Evolutionary conservation across 441 rosid species (phyloP), one percentile per base, ranked within the genome.

Genomic region (Rhodomyrtus psidioides): DNA sequence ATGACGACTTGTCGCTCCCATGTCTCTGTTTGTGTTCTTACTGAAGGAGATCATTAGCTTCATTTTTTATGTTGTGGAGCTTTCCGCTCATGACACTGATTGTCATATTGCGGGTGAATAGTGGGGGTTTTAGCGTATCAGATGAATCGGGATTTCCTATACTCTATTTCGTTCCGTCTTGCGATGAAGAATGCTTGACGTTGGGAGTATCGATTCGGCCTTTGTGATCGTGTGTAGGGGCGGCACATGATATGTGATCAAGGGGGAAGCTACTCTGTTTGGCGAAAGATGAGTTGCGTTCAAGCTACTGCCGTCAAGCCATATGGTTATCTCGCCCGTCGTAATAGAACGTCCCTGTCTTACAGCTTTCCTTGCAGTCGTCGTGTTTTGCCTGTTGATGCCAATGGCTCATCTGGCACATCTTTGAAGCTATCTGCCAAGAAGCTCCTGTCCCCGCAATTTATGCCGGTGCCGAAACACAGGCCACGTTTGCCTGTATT

Each of bases 271-370:
- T 28, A 49, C 51, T 26, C 17, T 83, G 27, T 62, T 86, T 82
- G 79, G 46, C 81, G 56, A 82, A 92, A 88, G 90, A 92, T 91
- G 91, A 93, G 89, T 76, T 93, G 91, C 84, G 56, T 91, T 87
- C 94, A 88, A 75, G 88, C 92, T 57, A 88, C 88, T 87, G 86
- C 89, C 28, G 82, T 87, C 62, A 86, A 87, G 70, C 92, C 93
- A 28, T 79, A 84, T 49, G 7, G 28, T 16, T 53, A 55, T 83
- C 82, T 83, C 3, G 0, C n/a, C 12, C 27, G 56, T 82, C 75
- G 83, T 24, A 85, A 75, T 26, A 21, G 83, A 4, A 44, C 34
- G 15, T 76, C 79, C 23, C 86, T 83, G n/a, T 85, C 88, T 17
- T 49, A 6, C 19, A 26, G 19, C 70, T 83, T 82, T 60, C 79